Evolutionary conservation across 495 filamentous ascomycete species (phyloP).

Genomic region (Aspergillus homomorphus): DNA sequence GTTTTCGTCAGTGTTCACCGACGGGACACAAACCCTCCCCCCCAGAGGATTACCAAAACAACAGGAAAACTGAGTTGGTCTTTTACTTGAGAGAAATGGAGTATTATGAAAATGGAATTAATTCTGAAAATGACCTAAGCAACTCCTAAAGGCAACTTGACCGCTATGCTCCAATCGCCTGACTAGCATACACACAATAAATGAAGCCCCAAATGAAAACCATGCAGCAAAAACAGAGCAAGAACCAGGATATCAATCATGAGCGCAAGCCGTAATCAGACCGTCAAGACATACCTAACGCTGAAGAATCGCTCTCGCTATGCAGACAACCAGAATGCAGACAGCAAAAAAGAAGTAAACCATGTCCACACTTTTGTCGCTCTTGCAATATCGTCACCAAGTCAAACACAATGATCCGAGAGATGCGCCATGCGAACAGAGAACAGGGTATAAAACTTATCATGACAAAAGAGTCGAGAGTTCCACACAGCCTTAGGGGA

Average conservation of each 20-base stretch:
- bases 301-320: slow-evolving; percentile 27
- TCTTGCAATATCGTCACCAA: slow-evolving; percentile 6
- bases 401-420: slow-evolving; percentile 4
- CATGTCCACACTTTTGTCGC: slow-evolving; percentile 15
- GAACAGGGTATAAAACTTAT: slow-evolving; percentile 19
- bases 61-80: no score
- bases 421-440: slow-evolving; percentile 18
- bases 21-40: no score
- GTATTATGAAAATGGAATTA: background rate
- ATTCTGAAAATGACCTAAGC: background rate
- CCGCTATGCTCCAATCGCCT: background rate
- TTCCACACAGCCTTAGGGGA: background rate
- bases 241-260: slow-evolving; percentile 15
- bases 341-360: slow-evolving; percentile 4
- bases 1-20: no score
- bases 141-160: background rate
- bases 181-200: background rate
- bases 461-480: slow-evolving; percentile 12
- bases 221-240: background rate
- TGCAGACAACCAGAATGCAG: slow-evolving; percentile 24
- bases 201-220: background rate
- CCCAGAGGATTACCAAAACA: no score
- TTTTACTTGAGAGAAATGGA: background rate
- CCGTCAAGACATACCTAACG: slow-evolving; percentile 16
- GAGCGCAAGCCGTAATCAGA: slow-evolving; percentile 13